Evolutionary conservation across 176 grass and related monocot genomes (phyloP).

Genomic region (Urochloa ruziziensis): DNA sequence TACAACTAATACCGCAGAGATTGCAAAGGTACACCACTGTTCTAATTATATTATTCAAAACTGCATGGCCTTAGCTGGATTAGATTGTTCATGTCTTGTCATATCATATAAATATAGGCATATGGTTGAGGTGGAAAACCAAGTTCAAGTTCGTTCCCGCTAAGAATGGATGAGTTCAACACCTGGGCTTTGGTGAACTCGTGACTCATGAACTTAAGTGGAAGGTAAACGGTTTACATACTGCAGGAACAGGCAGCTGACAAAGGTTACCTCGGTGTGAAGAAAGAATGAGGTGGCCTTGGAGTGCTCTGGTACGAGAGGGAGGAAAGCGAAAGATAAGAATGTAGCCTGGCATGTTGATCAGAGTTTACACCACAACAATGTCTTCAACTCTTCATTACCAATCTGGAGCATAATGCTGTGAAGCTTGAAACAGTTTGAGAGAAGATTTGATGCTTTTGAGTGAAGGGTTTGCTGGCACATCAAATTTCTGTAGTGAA

Average conservation of each 20-base stretch:
- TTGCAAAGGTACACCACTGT: conserved; percentile 56
- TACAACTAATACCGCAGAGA: conserved; percentile 58
- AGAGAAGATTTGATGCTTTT: neutral
- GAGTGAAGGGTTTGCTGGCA: neutral
- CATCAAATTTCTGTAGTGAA: neutral
- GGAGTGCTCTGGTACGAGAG: neutral
- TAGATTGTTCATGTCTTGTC: neutral
- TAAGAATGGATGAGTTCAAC: conserved; percentile 95
- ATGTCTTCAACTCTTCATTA: neutral
- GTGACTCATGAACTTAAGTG: conserved; percentile 12
- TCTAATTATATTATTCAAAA: neutral
- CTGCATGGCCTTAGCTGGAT: neutral
- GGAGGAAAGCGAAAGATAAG: neutral
- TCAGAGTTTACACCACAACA: neutral
- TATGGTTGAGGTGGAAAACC: conserved; percentile 77
- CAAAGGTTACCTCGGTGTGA: neutral
- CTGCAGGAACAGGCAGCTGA: neutral
- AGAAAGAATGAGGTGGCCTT: neutral
- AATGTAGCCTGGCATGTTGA: neutral
- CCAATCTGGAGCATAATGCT: neutral
- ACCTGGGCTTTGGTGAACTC: conserved; percentile 57
- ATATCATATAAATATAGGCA: conserved; percentile 32
- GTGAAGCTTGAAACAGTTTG: neutral
- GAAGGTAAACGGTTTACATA: neutral
- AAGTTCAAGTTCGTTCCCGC: conserved; percentile 70